Conservation (phyloP, 352 stramenopile genomes). For the Phytophthora agathidicida region DNA sequence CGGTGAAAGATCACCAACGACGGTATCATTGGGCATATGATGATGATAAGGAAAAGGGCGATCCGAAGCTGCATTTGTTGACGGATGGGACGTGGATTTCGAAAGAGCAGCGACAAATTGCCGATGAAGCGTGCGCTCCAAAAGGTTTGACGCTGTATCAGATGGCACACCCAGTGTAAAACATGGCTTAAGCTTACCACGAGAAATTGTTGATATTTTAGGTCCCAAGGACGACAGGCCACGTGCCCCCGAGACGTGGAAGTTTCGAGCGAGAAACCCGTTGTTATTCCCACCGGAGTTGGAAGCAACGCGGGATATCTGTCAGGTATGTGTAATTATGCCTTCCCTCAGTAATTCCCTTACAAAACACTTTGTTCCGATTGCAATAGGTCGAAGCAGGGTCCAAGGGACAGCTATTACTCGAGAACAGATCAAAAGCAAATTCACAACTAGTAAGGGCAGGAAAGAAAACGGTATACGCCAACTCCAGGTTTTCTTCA, state of each 20-base stretch:
- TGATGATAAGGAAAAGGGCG: conserved; percentile 46
- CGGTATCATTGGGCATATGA: conserved; percentile 87
- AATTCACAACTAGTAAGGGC: conserved; percentile 28
- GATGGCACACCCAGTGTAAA: background rate
- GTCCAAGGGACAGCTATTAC: conserved; percentile 27
- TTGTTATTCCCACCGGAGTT: conserved; percentile 82
- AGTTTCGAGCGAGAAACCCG: conserved; percentile 73
- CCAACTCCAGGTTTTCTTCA: conserved; percentile 72
- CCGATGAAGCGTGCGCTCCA: conserved; percentile 58
- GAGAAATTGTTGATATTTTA: conserved; percentile 21
- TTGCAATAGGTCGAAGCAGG: conserved; percentile 31
- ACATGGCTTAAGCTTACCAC: background rate
- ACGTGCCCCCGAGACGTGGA: conserved; percentile 75
- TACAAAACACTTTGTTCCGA: background rate
- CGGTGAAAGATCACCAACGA: conserved; percentile 65
- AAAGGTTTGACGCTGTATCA: conserved; percentile 42
- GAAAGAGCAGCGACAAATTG: conserved; percentile 60
- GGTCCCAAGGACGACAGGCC: conserved; percentile 65
- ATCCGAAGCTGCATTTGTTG: conserved; percentile 75
- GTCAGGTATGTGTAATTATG: conserved; percentile 38
- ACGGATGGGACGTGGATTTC: conserved; percentile 77
- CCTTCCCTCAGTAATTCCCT: background rate
- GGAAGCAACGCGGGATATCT: conserved; percentile 60
- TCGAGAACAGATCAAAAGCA: conserved; percentile 49
- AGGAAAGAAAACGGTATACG: conserved; percentile 66